Evolutionary conservation across 2,329 filamentous ascomycete genomes (phyloP), one percentile per base, ranked within the genome.

Genomic region (Aureobasidium sp.): DNA sequence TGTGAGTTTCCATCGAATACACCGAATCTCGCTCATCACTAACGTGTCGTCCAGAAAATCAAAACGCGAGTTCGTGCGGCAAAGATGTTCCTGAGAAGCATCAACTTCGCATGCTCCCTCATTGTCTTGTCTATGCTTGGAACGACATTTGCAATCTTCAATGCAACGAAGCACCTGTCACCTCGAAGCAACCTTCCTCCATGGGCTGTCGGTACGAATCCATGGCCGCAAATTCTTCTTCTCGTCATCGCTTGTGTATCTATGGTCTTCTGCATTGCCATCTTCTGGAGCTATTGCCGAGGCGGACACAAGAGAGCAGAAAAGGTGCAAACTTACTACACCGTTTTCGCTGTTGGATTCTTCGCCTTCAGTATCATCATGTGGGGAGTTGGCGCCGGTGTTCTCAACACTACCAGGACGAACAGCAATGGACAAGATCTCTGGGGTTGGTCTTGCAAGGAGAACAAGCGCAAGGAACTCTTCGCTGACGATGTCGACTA

Each of bases 371-470:
- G 88, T 72, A 87, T 95, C 73, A 76, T 95, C 69, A 89, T 99
- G 80, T 99, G 94, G 94, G 86, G 87, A 59, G 79, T 94, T 35
- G 91, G 90, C 33, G 92, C 92, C 40, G 90, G 86, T 61, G 77
- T 96, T 60, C 83, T 96, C 68, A 91, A 97, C 72, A 83, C 88
- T 68, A 84, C 85, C 61, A 88, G 87, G 72, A 82, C 84, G 68
- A 88, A 82, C 70, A 84, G 84, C 70, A 77, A 84, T 65, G 89
- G 88, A 69, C 85, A 96, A 74, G 94, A 99, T 74, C 84, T 99
- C 74, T 99, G 94, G 94, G 92, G 93, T 62, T 99, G 94, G 94
- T 85, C 90, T n/a, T 99, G 94, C 74, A 87, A 92, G 61, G 83
- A 95, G 69, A 97, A 96, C 74, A 84, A 86, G 65, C 86, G 93